Conservation (phyloP, 768 basidiomycete species). For the Amanita brunnescens region DNA sequence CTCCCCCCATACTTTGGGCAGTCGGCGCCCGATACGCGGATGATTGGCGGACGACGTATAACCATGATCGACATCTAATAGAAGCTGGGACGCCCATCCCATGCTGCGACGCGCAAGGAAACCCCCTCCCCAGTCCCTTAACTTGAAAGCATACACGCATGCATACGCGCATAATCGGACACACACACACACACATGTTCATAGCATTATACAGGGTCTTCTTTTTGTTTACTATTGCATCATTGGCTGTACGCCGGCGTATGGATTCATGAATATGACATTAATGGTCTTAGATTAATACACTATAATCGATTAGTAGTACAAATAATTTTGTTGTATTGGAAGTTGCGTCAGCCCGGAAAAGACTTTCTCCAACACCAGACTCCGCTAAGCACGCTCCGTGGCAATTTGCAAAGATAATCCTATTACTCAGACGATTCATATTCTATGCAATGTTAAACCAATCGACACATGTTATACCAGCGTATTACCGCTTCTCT, state of each 20-base stretch:
- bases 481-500: constrained; percentile 47
- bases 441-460: not conserved
- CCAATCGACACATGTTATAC: too few species aligned
- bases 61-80: not conserved
- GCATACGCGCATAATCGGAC: too few species aligned
- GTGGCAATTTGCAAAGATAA: too few species aligned
- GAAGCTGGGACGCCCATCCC: not conserved
- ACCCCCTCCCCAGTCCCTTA: not conserved
- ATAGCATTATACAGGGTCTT: not conserved
- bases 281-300: too few species aligned
- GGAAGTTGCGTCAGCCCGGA: not conserved
- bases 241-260: not conserved
- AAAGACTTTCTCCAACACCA: not conserved
- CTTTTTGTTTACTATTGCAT: not conserved
- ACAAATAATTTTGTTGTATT: too few species aligned
- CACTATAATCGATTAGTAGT: too few species aligned
- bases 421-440: too few species aligned
- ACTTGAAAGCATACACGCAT: not conserved
- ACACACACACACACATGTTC: too few species aligned
- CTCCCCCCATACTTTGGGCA: not conserved
- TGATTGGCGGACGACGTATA: not conserved
- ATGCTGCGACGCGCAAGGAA: not conserved
- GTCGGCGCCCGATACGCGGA: not conserved
- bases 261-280: not conserved
- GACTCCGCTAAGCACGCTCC: not conserved